Percentiles rank a stretch among this genome's conserved stretches.
Conservation (phyloP, 2,329 filamentous ascomycete species). For the Fusarium azukiicola region DNA sequence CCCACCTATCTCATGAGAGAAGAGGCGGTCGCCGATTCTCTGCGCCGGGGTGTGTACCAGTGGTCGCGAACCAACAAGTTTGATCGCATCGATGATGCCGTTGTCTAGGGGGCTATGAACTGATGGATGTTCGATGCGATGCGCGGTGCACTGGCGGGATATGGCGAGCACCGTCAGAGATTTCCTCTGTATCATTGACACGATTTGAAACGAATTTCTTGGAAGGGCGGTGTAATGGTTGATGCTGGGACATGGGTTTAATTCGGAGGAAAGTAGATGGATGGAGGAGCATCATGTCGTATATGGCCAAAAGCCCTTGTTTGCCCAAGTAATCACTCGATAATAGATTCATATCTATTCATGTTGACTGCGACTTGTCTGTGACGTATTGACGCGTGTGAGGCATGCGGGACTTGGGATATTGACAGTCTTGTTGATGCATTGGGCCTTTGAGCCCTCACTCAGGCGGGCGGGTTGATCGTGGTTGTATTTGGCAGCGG, state of each 20-base stretch:
- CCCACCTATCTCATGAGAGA: slow-evolving; percentile 56
- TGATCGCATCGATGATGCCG: slow-evolving; percentile 58
- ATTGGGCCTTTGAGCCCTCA: too few species aligned
- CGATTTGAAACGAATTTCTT: slow-evolving; percentile 61
- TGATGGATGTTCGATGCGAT: slow-evolving; percentile 47
- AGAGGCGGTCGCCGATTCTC: slow-evolving; percentile 56
- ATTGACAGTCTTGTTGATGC: too few species aligned
- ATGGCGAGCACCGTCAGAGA: slow-evolving; percentile 53
- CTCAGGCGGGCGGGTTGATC: too few species aligned
- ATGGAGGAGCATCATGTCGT: slow-evolving; percentile 52
- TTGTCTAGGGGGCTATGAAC: slow-evolving; percentile 56
- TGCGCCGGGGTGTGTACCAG: slow-evolving; percentile 60
- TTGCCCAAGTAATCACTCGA: slow-evolving; percentile 40
- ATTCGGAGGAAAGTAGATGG: slow-evolving; percentile 54
- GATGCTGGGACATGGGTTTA: slow-evolving; percentile 57
- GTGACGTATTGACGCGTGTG: neutral
- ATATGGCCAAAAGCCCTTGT: slow-evolving; percentile 50
- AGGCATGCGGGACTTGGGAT: neutral
- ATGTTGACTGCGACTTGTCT: neutral
- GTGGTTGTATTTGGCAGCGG: too few species aligned
- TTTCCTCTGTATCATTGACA: slow-evolving; percentile 57
- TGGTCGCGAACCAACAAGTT: slow-evolving; percentile 60
- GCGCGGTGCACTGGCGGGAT: slow-evolving; percentile 42
- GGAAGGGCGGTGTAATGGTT: slow-evolving; percentile 59
- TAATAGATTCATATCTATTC: slow-evolving; percentile 34